These are phyloP conservation scores for Tetraselmis striata DNA, from an alignment of 139 green algal genomes.

Conservation along the genomic window DNA sequence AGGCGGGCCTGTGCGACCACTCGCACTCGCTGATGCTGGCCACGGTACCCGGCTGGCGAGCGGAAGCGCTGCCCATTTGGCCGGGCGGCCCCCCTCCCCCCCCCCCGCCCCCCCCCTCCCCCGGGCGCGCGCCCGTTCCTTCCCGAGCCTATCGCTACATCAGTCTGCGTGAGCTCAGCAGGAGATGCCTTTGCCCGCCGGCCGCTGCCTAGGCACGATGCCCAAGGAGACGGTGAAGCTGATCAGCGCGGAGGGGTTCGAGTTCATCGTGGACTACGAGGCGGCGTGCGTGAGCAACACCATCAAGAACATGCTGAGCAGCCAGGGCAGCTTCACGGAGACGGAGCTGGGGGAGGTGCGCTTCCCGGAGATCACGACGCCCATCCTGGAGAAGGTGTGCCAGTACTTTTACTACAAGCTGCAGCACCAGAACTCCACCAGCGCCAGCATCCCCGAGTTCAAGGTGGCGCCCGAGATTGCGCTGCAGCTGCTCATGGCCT, in stretches of 20 bases:
- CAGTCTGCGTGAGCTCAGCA: too few species aligned
- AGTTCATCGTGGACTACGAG: conserved; percentile 93
- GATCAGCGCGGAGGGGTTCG: conserved; percentile 87
- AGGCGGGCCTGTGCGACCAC: too few species aligned
- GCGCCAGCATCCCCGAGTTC: conserved; percentile 87
- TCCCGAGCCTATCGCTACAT: too few species aligned
- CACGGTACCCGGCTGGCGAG: too few species aligned
- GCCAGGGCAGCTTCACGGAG: conserved; percentile 86
- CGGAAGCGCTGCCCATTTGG: too few species aligned
- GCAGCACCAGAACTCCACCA: conserved; percentile 72
- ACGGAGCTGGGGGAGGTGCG: conserved; percentile 79
- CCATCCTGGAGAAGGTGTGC: conserved; percentile 90
- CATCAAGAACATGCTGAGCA: conserved; percentile 95
- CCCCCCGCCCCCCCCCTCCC: too few species aligned
- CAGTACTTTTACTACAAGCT: conserved; percentile 99
- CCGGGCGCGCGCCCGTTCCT: too few species aligned
- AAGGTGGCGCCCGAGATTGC: conserved; percentile 84
- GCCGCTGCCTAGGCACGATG: too few species aligned
- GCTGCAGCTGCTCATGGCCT: conserved; percentile 91
- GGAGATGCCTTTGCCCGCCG: too few species aligned
- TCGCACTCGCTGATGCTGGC: too few species aligned
- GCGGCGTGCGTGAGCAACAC: conserved; percentile 94
- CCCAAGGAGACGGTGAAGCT: conserved; percentile 81
- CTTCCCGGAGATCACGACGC: conserved; percentile 86
- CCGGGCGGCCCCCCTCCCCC: too few species aligned